phyloP scores from a whole-genome alignment of 352 stramenopile genomes.

The Pythium sukuiense region DNA sequence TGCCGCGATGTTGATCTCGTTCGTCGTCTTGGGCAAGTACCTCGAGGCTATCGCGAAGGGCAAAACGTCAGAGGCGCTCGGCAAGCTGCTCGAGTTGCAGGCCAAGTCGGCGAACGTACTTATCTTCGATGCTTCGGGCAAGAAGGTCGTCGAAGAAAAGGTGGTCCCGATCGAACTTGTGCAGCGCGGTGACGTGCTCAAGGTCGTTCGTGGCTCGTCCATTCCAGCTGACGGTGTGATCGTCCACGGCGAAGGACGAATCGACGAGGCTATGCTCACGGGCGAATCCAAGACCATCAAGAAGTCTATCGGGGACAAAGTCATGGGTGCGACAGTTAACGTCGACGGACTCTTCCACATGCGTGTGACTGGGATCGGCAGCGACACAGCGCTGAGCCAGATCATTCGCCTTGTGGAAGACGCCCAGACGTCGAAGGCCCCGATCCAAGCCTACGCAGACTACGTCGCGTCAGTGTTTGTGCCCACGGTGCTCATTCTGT shows the following conservation, averaged over 20 bases:
- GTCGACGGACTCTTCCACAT: slow-evolving; percentile 91
- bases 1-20: slow-evolving; percentile 97
- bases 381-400: slow-evolving; percentile 94
- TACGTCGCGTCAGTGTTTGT: slow-evolving; percentile 96
- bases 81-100: slow-evolving; percentile 95
- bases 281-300: slow-evolving; percentile 94
- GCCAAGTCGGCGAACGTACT: slow-evolving; percentile 94
- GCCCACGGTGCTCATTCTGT: slow-evolving; percentile 92
- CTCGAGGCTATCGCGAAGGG: slow-evolving; percentile 93
- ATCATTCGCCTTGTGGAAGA: slow-evolving; percentile 99
- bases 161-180: slow-evolving; percentile 85
- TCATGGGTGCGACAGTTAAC: slow-evolving; percentile 93
- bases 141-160: slow-evolving; percentile 35
- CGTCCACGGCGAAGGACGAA: slow-evolving; percentile 84
- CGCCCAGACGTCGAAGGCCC: slow-evolving; percentile 96
- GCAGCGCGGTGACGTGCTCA: slow-evolving; percentile 91
- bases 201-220: slow-evolving; percentile 90
- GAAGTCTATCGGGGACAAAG: slow-evolving; percentile 84
- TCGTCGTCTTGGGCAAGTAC: slow-evolving; percentile 98
- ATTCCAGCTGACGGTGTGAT: slow-evolving; percentile 94
- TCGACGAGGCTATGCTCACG: slow-evolving; percentile 96
- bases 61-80: slow-evolving; percentile 94
- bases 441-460: slow-evolving; percentile 98
- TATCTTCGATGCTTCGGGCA: slow-evolving; percentile 65
- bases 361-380: slow-evolving; percentile 91